Conservation (phyloP, 2,329 filamentous ascomycete genomes). For the Zalaria sp. region DNA sequence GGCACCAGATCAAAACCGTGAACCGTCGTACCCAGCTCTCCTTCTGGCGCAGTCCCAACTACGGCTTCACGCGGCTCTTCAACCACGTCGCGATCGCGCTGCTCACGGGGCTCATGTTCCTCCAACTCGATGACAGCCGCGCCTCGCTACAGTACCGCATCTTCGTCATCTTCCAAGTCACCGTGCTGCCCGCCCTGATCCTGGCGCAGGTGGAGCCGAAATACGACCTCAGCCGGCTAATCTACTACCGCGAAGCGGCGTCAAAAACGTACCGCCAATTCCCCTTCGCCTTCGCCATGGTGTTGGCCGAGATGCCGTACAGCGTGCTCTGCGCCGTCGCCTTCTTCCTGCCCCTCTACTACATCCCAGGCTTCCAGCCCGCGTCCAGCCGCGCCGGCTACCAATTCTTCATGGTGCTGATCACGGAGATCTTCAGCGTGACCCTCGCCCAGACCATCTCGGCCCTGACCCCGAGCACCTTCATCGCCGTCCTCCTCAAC, state of each 20-base stretch:
- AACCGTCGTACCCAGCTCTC: constrained; percentile 58
- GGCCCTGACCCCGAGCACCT: constrained; percentile 62
- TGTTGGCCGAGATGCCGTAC: constrained; percentile 78
- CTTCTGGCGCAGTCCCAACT: constrained; percentile 79
- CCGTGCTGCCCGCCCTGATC: constrained; percentile 70
- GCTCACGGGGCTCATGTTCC: constrained; percentile 64
- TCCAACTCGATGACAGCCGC: constrained; percentile 63
- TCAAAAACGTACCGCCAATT: constrained; percentile 76
- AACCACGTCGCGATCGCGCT: constrained; percentile 69
- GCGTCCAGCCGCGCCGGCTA: constrained; percentile 58
- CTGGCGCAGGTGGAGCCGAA: constrained; percentile 74
- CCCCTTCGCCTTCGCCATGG: constrained; percentile 63
- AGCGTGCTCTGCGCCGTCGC: constrained; percentile 62
- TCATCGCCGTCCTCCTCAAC: constrained; percentile 67
- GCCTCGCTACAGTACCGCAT: constrained; percentile 70
- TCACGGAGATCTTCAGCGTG: constrained; percentile 74
- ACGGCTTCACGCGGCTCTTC: constrained; percentile 77
- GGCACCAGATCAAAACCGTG: constrained; percentile 67
- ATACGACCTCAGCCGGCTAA: constrained; percentile 64
- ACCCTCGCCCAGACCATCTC: constrained; percentile 66
- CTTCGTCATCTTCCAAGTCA: constrained; percentile 83
- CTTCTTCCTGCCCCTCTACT: constrained; percentile 78
- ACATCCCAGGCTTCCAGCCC: constrained; percentile 59
- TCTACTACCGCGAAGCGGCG: constrained; percentile 76
- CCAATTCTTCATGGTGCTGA: constrained; percentile 72